A percentile compares a stretch with the other conserved stretches of the same genome.
These are phyloP conservation scores for Berberis vulgaris DNA, from an alignment of 164 flowering plant species.

Conservation along the genomic window DNA sequence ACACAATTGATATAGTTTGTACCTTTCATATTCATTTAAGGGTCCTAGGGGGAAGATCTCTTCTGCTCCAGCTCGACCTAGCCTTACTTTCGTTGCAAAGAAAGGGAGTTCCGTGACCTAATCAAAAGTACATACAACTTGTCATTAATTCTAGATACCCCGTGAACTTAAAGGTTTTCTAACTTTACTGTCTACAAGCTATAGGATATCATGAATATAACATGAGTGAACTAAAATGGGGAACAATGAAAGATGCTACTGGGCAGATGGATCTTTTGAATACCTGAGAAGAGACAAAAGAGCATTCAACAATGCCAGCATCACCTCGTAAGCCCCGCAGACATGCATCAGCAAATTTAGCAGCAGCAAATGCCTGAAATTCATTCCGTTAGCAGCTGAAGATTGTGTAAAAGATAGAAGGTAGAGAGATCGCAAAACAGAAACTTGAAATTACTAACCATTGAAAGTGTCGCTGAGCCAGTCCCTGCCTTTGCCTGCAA, in stretches of 20 bases:
- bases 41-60: conserved; percentile 84
- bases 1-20: background rate
- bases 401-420: background rate
- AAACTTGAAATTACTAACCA: conserved; percentile 36
- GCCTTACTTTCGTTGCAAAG: conserved; percentile 81
- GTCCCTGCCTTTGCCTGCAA: conserved; percentile 97
- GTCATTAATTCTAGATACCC: background rate
- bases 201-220: background rate
- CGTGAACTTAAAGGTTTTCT: background rate
- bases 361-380: conserved; percentile 88
- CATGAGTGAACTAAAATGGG: background rate
- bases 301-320: conserved; percentile 67
- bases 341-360: conserved; percentile 91
- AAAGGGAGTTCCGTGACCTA: conserved; percentile 97
- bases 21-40: conserved; percentile 87
- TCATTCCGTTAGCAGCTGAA: background rate
- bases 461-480: conserved; percentile 95
- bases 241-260: background rate
- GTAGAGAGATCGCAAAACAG: background rate
- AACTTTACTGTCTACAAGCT: too few relatives aligned
- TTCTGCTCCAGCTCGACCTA: conserved; percentile 79
- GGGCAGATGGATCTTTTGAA: background rate
- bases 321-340: conserved; percentile 84
- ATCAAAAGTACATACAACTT: background rate
- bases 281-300: conserved; percentile 83